Base-by-base conservation (phyloP, 331 rosid genomes). In the Acacia pycnantha region DNA sequence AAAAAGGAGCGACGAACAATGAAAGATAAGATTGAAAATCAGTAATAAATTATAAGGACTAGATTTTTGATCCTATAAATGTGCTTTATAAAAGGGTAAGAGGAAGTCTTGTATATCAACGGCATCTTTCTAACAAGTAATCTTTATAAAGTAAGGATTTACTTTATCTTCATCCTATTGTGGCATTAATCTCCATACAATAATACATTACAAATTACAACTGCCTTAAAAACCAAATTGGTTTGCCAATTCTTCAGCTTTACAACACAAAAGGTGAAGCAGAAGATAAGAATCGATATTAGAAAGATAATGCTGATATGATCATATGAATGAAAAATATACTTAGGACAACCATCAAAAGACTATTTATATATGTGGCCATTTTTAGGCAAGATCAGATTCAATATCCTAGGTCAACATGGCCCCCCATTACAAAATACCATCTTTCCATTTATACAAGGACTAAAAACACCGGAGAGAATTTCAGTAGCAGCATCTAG, bases 401-500 rank as follows among this genome's bases (percentile, higher is more conserved):
- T 19, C 72, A 67, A 68, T 79, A 61, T 12, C 11, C 69, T 27
- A 4, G 79, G 48, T 44, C 66, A 18, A 79, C 76, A 66, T 76
- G 83, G 41, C 70, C 72, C 70, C 72, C 53, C 51, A 56, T 51
- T 76, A 71, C 79, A 84, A 76, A 86, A 86, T 43, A 64, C 29
- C 70, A 74, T 73, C 58, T 76, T 77, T 56, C 76, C 84, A 77
- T 92, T 90, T 91, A 83, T 91, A 90, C 93, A 90, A 82, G 58
- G 71, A 56, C 40, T 69, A 79, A 43, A 43, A 10, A n/a, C 27
- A 12, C 47, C 50, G 74, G 12, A 18, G 79, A 50, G 54, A 22
- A 51, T 41, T 78, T 50, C 64, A 81, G 76, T 46, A 68, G 85
- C 59, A 61, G 16, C 33, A 16, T 44, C 41, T 76, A 9, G 15